These are phyloP conservation scores for Populus ilicifolia DNA, from an alignment of 345 rosid species.

Conservation along the genomic window DNA sequence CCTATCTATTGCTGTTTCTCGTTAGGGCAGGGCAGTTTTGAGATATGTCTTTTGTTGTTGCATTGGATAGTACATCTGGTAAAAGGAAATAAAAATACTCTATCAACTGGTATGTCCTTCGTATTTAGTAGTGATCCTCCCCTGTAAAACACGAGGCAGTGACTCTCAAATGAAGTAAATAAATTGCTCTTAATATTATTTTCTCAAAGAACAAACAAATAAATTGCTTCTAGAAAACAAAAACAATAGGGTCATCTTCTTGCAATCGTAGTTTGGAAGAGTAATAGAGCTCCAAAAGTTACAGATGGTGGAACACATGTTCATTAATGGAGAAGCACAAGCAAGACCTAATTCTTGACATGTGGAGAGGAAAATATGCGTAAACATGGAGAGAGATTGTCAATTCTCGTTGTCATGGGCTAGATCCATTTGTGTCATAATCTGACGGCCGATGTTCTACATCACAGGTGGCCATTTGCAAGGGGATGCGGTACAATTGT, in stretches of 20 bases:
- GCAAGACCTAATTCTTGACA: neutral
- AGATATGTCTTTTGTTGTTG: neutral
- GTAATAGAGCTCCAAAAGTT: neutral
- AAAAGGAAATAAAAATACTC: neutral
- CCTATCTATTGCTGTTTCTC: neutral
- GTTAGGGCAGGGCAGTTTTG: neutral
- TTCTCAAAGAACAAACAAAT: neutral
- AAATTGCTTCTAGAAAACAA: neutral
- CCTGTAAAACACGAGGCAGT: too few relatives aligned
- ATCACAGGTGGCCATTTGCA: slow-evolving; percentile 9
- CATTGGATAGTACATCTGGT: neutral
- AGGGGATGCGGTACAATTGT: slow-evolving; percentile 11
- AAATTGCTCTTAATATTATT: too few relatives aligned
- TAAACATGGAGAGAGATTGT: neutral
- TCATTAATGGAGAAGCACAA: neutral
- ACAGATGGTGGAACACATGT: neutral
- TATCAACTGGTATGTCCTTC: too few relatives aligned
- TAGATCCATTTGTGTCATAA: neutral
- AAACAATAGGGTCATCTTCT: neutral
- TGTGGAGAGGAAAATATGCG: neutral
- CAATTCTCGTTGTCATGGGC: neutral
- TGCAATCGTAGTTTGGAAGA: neutral
- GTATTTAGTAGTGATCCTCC: neutral
- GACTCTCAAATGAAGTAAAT: too few relatives aligned
- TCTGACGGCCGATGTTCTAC: neutral